Base-by-base conservation (phyloP, 768 basidiomycete species). In the Tricholoma sp. region DNA sequence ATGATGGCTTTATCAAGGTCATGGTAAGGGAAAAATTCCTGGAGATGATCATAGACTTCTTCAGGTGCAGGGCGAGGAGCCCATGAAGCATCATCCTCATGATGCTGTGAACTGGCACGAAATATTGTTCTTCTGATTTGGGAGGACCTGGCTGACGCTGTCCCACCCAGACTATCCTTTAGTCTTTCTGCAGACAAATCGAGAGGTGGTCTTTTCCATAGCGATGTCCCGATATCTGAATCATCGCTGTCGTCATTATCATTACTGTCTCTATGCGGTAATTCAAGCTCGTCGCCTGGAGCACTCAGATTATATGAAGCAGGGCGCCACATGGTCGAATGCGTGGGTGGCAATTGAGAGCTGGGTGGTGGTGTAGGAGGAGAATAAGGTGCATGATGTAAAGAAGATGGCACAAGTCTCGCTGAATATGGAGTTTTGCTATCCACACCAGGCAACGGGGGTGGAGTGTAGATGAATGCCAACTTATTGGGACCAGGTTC, bases 1-100 rank as follows among this genome's bases (percentile, higher is more conserved):
- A 89, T 82, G 58, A 96, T 80, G 1, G 89, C 88, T 64, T 89
- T 85, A 66, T 97, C 93, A 51, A 97, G 81, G 65, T 96, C 86
- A 66, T 92, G 88, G 55, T 86, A 80, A 13, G 94, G 94, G 76
- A 98, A 98, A 72, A 87, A 96, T 37, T 81, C 80, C 56, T 92
- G 84, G 13, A 98, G 75, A 54, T 88, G 77, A 36, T 91, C 82
- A 65, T 89, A 87, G 33, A 97, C 86, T 56, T 87, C 85, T 64
- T 91, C 88, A 2, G 88, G 79, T 50, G 79, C 77, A 7, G 93
- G 93, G 62, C 91, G 84, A 62, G 52, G 39, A 6, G 63, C 67
- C 61, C 80, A 82, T 65, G 32, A 42, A 60, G 49, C 39, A 18
- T 59, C 57, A 17, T 61, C 56, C 7, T 48, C 54, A 15, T 41